phyloP scores from a whole-genome alignment of 2,329 filamentous ascomycete genomes.

The Ceratocystis papillata region DNA sequence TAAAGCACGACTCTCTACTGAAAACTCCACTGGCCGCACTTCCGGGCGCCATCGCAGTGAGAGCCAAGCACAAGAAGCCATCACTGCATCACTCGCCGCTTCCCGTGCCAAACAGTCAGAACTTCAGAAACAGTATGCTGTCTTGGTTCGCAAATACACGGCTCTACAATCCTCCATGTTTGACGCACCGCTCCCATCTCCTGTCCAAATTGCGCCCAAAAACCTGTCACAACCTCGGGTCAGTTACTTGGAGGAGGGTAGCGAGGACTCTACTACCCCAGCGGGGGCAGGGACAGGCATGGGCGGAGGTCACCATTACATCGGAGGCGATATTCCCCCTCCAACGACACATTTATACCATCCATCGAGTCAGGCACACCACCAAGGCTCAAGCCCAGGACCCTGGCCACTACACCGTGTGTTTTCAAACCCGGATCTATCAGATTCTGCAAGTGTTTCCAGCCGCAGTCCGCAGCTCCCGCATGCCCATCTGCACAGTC shows the following conservation, averaged over 20 bases:
- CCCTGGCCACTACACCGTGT: constrained; percentile 33
- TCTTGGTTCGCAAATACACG: constrained; percentile 43
- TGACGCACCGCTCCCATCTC: constrained; percentile 26
- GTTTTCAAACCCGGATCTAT: constrained; percentile 37
- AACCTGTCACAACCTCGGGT: background rate
- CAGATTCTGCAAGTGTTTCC: constrained; percentile 32
- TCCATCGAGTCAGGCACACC: background rate
- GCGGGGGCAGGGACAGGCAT: background rate
- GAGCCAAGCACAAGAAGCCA: constrained; percentile 8
- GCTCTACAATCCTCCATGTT: constrained; percentile 41
- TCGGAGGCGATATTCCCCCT: background rate
- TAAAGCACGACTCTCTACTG: constrained; percentile 34
- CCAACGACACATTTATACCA: constrained; percentile 13
- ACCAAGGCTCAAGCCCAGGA: constrained; percentile 30
- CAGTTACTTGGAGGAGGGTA: constrained; percentile 23
- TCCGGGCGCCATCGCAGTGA: constrained; percentile 21
- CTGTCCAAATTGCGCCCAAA: constrained; percentile 14
- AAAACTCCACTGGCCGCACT: constrained; percentile 29
- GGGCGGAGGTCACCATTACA: constrained; percentile 24
- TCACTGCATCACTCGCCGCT: constrained; percentile 35
- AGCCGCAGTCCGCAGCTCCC: constrained; percentile 19
- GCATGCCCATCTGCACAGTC: background rate
- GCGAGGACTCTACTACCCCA: constrained; percentile 27
- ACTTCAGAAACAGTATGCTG: constrained; percentile 42
- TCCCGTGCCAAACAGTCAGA: constrained; percentile 45